Evolutionary conservation across 768 basidiomycete genomes (phyloP), one percentile per base, ranked within the genome.

Genomic region (Termitomyces bulborhizus): DNA sequence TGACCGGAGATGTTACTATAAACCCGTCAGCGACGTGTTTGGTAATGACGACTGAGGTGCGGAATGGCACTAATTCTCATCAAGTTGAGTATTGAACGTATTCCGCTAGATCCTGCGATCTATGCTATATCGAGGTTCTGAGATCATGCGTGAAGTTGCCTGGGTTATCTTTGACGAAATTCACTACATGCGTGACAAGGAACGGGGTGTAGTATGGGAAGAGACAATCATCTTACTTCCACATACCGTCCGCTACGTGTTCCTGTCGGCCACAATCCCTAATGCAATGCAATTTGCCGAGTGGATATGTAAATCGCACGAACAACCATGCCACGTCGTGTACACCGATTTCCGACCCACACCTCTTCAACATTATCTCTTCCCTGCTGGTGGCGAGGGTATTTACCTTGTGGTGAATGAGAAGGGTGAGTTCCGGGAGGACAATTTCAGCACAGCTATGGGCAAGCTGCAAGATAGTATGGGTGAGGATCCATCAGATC

Each of bases 101-200:
- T 16, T 32, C 6, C 18, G 18, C 26, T 59, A 98, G 94, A 98
- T 99, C 85, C 70, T 99, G 50, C 86, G 97, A 18, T 98, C 95
- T 4, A 99, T 99, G 96, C 75, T 99, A 27, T 99, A 99, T 67
- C 87, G 97, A 52, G 97, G 97, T 39, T 98, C 94, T 3, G 97
- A 99, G 74, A 88, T 99, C 61, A 95, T 98, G 90, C 90, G 97
- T 54, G 97, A 99, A 75, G 96, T 99, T n/a, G 94, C 95, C 1
- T 99, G 97, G 97, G 96, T 98, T 54, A 84, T 99, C 60, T 99
- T 98, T 69, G 97, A 99, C 67, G 97, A 99, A 73, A 97, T 99
- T 58, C 97, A 99, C 68, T 99, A 98, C 73, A 99, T 98, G 97
- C 88, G 97, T 57, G 97, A 98, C 76, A 93, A 93, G 65, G 97